Base-by-base conservation (phyloP, 805 yeast species). In the Myxozyma kluyveri region DNA sequence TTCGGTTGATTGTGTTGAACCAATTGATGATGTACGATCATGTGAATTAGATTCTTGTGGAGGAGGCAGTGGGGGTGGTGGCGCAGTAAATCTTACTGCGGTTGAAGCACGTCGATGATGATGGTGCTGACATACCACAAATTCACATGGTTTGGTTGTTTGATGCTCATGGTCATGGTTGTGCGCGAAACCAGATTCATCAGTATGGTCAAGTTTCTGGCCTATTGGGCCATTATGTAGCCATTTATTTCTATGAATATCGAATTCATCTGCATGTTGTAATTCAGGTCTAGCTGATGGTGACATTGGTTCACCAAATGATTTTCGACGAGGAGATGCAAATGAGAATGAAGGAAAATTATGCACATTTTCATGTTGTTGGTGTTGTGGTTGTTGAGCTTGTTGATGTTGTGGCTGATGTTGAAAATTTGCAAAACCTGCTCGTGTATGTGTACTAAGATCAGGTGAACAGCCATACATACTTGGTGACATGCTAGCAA, bases 21-120 rank as follows among this genome's bases (percentile, higher is more conserved):
- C 33, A 29, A 14, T 9, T 29, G 33, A 29, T 9, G 33, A 29
- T 14, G 33, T 14, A 14, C 33, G 33, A 38, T 45, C 57, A 38
- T 45, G 54, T n/a, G n/a, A n/a, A 23, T 44, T 45, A 18, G 54
- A 27, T 35, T 50, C 48, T 2, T 52, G 55, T 7, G 43, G 49
- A 29, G 62, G 53, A 22, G n/a, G n/a, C n/a, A n/a, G n/a, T n/a
- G n/a, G n/a, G n/a, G n/a, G n/a, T n/a, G n/a, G n/a, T n/a, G n/a
- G n/a, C n/a, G n/a, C n/a, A n/a, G 47, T 52, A 39, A 65, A 65
- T 42, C 58, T 51, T 41, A 65, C 61, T 7, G 68, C 68, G 9
- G 60, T 61, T 3, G 63, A 50, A 26, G 60, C 52, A n/a, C 63
- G 56, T 7, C 68, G 60, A 36, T 61, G 65, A 48, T 65, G 68